Evolutionary conservation across 129 eudicot species (phyloP), one percentile per base, ranked within the genome.

Genomic region (Chrysanthemum seticuspe): DNA sequence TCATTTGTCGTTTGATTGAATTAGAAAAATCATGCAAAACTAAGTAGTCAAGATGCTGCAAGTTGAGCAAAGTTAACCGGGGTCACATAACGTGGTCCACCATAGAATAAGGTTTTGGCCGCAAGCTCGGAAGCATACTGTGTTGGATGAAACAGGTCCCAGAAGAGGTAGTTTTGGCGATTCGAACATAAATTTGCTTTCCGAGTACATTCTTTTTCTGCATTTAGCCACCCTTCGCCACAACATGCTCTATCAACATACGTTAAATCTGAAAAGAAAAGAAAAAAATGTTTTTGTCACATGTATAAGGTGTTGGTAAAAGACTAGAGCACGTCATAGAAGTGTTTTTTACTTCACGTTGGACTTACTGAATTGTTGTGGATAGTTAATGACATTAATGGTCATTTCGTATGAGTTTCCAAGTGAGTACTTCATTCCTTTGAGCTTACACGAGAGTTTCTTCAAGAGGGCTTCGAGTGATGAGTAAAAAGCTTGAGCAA

Each of bases 111-210:
- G 16, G 81, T 72, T 0, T 5, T 55, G n/a, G 90, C 96, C 25
- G 88, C 85, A 18, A 82, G 75, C 51, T 47, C 16, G 5, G 92
- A 65, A 15, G 88, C 92, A 71, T 67, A 74, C 11, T 88, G 82
- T 51, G 97, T 84, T 25, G 96, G 90, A 60, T 91, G 96, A 74
- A 68, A 86, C 61, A 66, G n/a, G 70, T 91, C 97, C 97, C 96
- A 88, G 78, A 88, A 91, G 7, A 88, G 67, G 72, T 86, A 84
- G 25, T 82, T 66, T 0, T 51, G 10, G 0, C 92, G 86, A 59
- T 79, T 82, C 2, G 68, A 6, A 60, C 96, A 91, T 6, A 88
- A 78, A 15, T 72, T 50, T 59, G 96, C 87, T 6, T 80, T 47
- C 1, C 76, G 78, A 59, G 69, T 82, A 71, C 96, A 91, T 21